These are phyloP conservation scores for Lepiota brunneoincarnata DNA, from an alignment of 768 basidiomycete species.

Conservation along the genomic window DNA sequence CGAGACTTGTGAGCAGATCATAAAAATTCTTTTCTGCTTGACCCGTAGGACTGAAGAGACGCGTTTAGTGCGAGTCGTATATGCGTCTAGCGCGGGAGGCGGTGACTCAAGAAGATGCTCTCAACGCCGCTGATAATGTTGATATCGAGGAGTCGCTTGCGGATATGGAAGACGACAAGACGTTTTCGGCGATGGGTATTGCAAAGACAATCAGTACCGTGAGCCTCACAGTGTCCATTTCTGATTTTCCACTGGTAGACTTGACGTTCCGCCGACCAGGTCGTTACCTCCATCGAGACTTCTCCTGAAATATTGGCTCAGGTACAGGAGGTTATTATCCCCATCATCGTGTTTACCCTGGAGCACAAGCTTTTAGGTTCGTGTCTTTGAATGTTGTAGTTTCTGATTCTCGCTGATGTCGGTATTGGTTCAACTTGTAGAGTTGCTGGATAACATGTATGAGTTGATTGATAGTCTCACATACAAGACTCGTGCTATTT, in stretches of 20 bases:
- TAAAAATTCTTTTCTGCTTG: not conserved
- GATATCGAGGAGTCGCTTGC: constrained; percentile 55
- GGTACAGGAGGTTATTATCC: constrained; percentile 79
- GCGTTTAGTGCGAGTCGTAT: constrained; percentile 75
- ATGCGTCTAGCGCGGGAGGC: constrained; percentile 73
- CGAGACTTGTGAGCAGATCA: constrained; percentile 58
- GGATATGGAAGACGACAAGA: constrained; percentile 79
- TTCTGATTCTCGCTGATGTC: not conserved
- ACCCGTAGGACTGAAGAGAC: not conserved
- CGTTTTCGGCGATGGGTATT: constrained; percentile 83
- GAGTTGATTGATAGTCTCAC: constrained; percentile 83
- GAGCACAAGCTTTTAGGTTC: constrained; percentile 75
- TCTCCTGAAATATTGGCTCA: constrained; percentile 73
- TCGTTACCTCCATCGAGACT: constrained; percentile 71
- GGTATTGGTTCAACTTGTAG: constrained; percentile 34
- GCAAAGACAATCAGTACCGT: constrained; percentile 84
- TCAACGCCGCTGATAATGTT: constrained; percentile 34
- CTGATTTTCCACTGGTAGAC: not conserved
- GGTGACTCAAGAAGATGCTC: constrained; percentile 50
- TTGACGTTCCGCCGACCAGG: constrained; percentile 34
- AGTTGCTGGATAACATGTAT: constrained; percentile 85
- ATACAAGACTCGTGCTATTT: constrained; percentile 74
- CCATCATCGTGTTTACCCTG: constrained; percentile 73
- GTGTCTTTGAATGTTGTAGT: constrained; percentile 19
- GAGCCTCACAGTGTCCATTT: constrained; percentile 19